These are phyloP conservation scores for Neofusicoccum parvum DNA, from an alignment of 2,329 filamentous ascomycete genomes.

Conservation along the genomic window DNA sequence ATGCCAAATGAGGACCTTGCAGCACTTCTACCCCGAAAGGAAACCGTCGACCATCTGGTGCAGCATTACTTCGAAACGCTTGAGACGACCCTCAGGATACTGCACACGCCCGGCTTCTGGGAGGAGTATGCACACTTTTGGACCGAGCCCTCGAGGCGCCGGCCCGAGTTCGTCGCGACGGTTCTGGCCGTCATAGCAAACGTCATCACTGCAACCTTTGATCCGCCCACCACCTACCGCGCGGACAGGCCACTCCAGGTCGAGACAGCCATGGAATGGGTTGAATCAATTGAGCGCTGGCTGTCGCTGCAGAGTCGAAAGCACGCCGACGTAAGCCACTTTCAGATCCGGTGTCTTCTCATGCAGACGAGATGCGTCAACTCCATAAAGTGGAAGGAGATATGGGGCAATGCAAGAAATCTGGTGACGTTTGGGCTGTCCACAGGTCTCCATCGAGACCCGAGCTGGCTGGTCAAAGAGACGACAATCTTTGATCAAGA, in stretches of 20 bases:
- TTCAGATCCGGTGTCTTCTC: constrained; percentile 56
- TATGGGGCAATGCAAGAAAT: constrained; percentile 55
- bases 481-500: constrained; percentile 48
- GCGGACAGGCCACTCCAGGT: constrained; percentile 48
- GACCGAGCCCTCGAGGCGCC: constrained; percentile 10
- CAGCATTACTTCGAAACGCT: constrained; percentile 13
- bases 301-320: constrained; percentile 52
- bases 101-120: constrained; percentile 32
- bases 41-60: constrained; percentile 15
- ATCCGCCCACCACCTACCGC: constrained; percentile 36
- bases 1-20: background rate
- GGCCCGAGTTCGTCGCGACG: constrained; percentile 41
- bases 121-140: constrained; percentile 26
- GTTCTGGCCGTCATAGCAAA: constrained; percentile 44
- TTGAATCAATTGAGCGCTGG: constrained; percentile 47
- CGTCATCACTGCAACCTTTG: constrained; percentile 33
- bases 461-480: constrained; percentile 32
- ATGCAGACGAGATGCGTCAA: constrained; percentile 54
- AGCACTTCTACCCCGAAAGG: constrained; percentile 8
- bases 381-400: constrained; percentile 56
- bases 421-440: constrained; percentile 56
- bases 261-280: constrained; percentile 41
- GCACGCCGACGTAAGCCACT: constrained; percentile 51
- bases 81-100: constrained; percentile 22
- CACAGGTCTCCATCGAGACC: constrained; percentile 56